Conservation (phyloP, 2,329 filamentous ascomycete species). For the Geosmithia morbida region DNA sequence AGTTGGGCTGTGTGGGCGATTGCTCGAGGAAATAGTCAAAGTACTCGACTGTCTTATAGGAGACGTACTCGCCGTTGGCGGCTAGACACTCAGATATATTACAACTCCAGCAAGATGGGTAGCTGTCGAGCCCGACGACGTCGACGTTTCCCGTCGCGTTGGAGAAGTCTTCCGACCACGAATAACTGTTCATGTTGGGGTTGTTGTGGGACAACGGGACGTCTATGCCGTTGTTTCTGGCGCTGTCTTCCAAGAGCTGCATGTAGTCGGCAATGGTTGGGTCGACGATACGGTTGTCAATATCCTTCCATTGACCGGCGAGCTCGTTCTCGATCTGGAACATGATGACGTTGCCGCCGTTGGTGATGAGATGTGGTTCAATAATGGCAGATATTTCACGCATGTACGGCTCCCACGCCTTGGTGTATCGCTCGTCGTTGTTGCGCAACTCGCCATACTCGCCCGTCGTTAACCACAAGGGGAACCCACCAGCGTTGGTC, state of each 20-base stretch:
- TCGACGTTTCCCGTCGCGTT: slow-evolving; percentile 41
- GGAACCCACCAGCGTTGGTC: slow-evolving; percentile 45
- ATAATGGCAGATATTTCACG: slow-evolving; percentile 32
- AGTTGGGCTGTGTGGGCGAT: slow-evolving; percentile 7
- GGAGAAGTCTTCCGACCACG: slow-evolving; percentile 44
- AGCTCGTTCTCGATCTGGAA: slow-evolving; percentile 44
- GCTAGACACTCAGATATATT: slow-evolving; percentile 45
- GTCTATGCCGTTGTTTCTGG: slow-evolving; percentile 40
- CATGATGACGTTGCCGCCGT: slow-evolving; percentile 39
- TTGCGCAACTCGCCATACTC: slow-evolving; percentile 37
- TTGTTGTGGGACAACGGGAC: slow-evolving; percentile 44
- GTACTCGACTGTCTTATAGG: slow-evolving; percentile 29
- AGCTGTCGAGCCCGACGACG: slow-evolving; percentile 35
- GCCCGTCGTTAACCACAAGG: slow-evolving; percentile 47
- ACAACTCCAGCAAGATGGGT: slow-evolving; percentile 47
- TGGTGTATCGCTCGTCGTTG: slow-evolving; percentile 34
- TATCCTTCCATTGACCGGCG: slow-evolving; percentile 25
- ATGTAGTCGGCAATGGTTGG: slow-evolving; percentile 36
- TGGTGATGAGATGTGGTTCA: slow-evolving; percentile 37
- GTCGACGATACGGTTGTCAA: slow-evolving; percentile 28
- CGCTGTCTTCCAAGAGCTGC: slow-evolving; percentile 37
- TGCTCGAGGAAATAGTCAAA: slow-evolving; percentile 13
- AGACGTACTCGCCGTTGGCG: slow-evolving; percentile 42
- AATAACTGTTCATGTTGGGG: slow-evolving; percentile 40
- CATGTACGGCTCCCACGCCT: slow-evolving; percentile 40